Evolutionary conservation across 805 yeast genomes (phyloP), one percentile per base, ranked within the genome.

Genomic region (Yamadazyma tumulicola): DNA sequence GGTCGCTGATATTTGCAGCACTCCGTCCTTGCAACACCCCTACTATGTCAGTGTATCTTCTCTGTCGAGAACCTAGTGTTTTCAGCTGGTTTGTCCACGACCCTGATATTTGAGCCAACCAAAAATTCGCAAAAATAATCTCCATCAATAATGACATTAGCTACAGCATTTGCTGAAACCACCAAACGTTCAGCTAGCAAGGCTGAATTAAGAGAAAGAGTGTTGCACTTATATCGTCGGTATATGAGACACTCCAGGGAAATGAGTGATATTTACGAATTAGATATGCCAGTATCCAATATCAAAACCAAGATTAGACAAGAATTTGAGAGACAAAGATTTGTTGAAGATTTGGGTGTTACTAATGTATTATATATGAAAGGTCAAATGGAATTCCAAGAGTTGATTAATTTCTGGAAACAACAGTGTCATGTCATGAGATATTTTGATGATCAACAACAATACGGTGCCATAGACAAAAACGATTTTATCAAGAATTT

Each of bases 361-460:
- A 69, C 73, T 44, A 86, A 85, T 59, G 72, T 83, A 12, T 67
- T 86, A 38, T 76, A 77, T 47, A 78, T 84, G 65, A 83, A 85
- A 66, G 95, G 91, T 5, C 88, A 84, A 52, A 84, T 84, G 93
- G 95, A 86, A 59, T 86, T 79, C 62, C 95, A 85, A 64, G 95
- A 85, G 55, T 72, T 85, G 52, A 73, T 81, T 51, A 86, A 86
- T 64, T 85, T 85, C 68, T 85, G 95, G 95, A 86, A 85, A 59
- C 95, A 86, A 69, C 79, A 77, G 55, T 76, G 89, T 45, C 94
- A 85, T 59, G 86, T 85, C 29, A 69, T 83, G 79, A 77, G 81
- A 62, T 85, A 81, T 67, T 85, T 85, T 49, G 85, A 80, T 47
- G 79, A 79, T 48, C 81, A 74, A 56, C 73, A 72, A 28, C 67